These are phyloP conservation scores for Acacia melanoxylon DNA, from an alignment of 306 rosid genomes.

Conservation along the genomic window DNA sequence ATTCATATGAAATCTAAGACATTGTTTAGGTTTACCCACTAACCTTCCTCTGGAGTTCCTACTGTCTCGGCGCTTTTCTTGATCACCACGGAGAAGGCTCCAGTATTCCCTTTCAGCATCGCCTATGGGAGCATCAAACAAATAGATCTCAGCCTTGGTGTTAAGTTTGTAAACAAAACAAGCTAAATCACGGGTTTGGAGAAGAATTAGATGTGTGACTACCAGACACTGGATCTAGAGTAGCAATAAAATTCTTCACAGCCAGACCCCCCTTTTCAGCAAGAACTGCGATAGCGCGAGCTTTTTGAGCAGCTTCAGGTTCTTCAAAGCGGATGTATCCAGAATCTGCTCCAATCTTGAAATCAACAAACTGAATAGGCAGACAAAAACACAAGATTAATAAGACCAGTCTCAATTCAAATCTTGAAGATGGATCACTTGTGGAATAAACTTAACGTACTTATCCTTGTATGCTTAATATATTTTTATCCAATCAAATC, in stretches of 20 bases:
- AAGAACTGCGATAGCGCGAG: constrained; percentile 86
- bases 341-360: constrained; percentile 79
- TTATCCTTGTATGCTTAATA: background rate
- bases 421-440: too few relatives aligned
- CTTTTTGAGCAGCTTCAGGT: constrained; percentile 81
- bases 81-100: constrained; percentile 66
- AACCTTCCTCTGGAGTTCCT: constrained; percentile 77
- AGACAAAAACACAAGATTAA: constrained; percentile 1
- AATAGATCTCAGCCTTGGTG: background rate
- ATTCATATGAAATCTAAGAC: background rate
- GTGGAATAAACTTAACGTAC: too few relatives aligned
- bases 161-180: background rate
- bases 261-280: constrained; percentile 68
- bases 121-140: constrained; percentile 48
- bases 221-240: constrained; percentile 83
- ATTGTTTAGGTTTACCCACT: background rate
- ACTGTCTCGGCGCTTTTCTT: constrained; percentile 50
- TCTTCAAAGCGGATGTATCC: constrained; percentile 84
- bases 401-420: constrained; percentile 26
- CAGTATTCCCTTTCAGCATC: constrained; percentile 89
- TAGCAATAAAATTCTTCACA: constrained; percentile 74
- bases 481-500: background rate
- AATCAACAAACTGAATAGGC: constrained; percentile 67
- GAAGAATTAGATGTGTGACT: constrained; percentile 4
- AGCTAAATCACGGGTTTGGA: background rate